A percentile compares a stretch with the other conserved stretches of the same genome.
phyloP scores from a whole-genome alignment of 2,329 filamentous ascomycete genomes.

The Neofusicoccum umdonicola region DNA sequence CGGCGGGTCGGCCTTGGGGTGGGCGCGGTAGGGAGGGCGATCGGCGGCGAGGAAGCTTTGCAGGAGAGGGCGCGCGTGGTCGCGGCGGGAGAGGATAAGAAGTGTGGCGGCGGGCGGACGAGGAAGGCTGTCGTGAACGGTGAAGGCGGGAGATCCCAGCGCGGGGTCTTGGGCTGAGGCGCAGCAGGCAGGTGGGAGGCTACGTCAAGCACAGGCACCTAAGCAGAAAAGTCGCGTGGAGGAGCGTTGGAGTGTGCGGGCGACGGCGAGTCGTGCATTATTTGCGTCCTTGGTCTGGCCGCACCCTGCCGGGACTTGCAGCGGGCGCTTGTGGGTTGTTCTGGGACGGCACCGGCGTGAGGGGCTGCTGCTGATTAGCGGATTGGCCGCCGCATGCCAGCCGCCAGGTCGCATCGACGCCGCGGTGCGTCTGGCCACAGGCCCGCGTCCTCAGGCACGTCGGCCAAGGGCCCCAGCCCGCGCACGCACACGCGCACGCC shows the following conservation, averaged over 20 bases:
- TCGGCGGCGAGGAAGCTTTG: background rate
- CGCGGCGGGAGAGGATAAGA: background rate
- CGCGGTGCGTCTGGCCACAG: no score
- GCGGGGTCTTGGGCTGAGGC: slow-evolving; percentile 21
- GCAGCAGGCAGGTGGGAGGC: slow-evolving; percentile 19
- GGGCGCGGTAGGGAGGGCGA: background rate
- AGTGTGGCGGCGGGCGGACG: background rate
- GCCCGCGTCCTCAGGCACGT: background rate
- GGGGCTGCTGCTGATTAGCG: slow-evolving; percentile 9
- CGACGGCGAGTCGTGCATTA: slow-evolving; percentile 3
- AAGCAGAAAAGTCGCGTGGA: slow-evolving; percentile 13
- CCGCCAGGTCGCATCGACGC: no score
- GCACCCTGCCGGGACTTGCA: slow-evolving; percentile 13
- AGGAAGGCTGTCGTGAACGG: slow-evolving; percentile 12
- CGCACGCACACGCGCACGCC: no score
- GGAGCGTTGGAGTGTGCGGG: slow-evolving; percentile 1
- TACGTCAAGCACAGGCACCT: slow-evolving; percentile 17
- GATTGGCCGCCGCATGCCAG: background rate
- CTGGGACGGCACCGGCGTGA: background rate
- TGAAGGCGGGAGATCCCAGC: slow-evolving; percentile 16
- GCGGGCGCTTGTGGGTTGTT: background rate
- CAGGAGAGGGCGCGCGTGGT: slow-evolving; percentile 1
- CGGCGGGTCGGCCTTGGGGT: slow-evolving; percentile 13
- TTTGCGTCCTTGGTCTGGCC: background rate
- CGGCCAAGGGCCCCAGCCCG: no score